phyloP scores from a whole-genome alignment of 2,329 filamentous ascomycete species.

The Coniochaeta hoffmannii region DNA sequence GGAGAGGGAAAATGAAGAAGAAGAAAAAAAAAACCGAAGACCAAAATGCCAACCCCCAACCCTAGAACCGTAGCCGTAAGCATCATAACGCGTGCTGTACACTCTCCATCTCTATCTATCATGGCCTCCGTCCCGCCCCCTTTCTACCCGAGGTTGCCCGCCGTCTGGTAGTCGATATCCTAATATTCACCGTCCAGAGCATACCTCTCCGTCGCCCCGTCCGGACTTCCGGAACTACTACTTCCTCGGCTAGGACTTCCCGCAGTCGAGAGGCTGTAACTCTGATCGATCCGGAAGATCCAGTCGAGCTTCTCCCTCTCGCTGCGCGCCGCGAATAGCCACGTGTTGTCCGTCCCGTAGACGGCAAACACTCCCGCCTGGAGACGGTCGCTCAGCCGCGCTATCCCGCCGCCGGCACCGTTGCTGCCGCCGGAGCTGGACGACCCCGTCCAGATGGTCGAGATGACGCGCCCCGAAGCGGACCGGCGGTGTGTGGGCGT shows the following conservation, averaged over 20 bases:
- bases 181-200: constrained; percentile 5
- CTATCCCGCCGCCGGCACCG: constrained; percentile 33
- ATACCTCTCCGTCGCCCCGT: constrained; percentile 6
- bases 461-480: constrained; percentile 44
- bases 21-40: background rate
- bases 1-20: too few relatives aligned
- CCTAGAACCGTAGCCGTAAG: background rate
- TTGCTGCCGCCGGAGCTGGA: constrained; percentile 10
- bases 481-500: constrained; percentile 40
- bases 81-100: background rate
- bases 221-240: constrained; percentile 30
- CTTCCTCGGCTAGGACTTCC: constrained; percentile 33
- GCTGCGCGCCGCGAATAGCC: constrained; percentile 82
- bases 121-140: too few relatives aligned
- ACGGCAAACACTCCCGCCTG: constrained; percentile 81
- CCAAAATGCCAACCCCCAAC: background rate
- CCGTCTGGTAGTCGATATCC: too few relatives aligned
- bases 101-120: background rate
- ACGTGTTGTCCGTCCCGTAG: constrained; percentile 91
- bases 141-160: too few relatives aligned
- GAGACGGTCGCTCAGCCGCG: constrained; percentile 48
- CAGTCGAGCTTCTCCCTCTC: constrained; percentile 94
- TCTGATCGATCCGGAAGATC: constrained; percentile 92
- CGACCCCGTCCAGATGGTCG: constrained; percentile 45
- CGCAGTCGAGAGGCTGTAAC: constrained; percentile 41